These are phyloP conservation scores for Dactylellina sp. DNA, from an alignment of 2,329 filamentous ascomycete species.

Conservation along the genomic window DNA sequence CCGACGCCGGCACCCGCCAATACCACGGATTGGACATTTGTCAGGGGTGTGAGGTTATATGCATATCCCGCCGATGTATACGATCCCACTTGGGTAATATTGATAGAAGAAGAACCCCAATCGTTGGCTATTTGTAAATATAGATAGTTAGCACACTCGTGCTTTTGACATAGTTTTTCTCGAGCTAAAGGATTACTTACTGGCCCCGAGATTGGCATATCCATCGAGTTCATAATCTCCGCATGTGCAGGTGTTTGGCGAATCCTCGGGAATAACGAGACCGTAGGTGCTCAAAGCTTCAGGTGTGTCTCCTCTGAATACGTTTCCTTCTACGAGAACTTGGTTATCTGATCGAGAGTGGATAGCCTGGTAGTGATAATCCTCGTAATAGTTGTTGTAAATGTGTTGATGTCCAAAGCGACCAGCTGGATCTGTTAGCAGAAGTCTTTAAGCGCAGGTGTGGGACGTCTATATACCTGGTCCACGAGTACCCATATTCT, in stretches of 20 bases:
- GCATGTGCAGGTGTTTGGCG: constrained; percentile 69
- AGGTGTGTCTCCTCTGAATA: constrained; percentile 65
- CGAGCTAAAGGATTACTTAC: constrained; percentile 62
- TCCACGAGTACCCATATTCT: constrained; percentile 66
- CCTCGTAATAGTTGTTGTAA: constrained; percentile 68
- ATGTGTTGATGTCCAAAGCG: constrained; percentile 68
- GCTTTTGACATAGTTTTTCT: not conserved
- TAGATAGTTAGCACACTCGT: not conserved
- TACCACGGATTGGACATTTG: constrained; percentile 64
- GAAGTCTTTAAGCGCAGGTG: constrained; percentile 1
- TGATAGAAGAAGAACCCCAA: constrained; percentile 67
- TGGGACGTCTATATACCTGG: constrained; percentile 60
- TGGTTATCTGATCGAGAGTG: constrained; percentile 68
- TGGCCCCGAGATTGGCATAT: constrained; percentile 68
- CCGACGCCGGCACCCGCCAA: constrained; percentile 67
- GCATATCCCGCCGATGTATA: constrained; percentile 68
- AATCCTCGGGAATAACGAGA: constrained; percentile 69
- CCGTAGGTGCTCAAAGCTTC: constrained; percentile 70
- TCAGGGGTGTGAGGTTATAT: constrained; percentile 67
- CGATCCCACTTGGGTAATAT: constrained; percentile 68
- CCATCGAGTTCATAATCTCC: constrained; percentile 70
- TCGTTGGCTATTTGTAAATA: constrained; percentile 64
- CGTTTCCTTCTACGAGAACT: constrained; percentile 68
- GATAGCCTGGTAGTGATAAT: constrained; percentile 67
- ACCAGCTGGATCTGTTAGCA: constrained; percentile 63